phyloP scores from a whole-genome alignment of 768 basidiomycete genomes.

The Boletales sp. region DNA sequence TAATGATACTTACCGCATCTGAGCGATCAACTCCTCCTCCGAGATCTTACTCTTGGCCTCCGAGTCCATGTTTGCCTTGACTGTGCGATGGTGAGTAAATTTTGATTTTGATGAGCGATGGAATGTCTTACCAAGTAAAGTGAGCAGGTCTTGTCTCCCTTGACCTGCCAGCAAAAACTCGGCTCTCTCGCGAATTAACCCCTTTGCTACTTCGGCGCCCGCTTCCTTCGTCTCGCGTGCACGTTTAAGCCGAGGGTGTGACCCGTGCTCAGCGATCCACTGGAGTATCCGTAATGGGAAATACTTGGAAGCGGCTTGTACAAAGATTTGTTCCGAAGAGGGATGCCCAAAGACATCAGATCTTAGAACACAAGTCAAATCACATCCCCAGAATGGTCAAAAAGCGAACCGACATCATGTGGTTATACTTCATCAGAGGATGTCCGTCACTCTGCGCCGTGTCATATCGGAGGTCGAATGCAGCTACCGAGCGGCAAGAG shows the following conservation, averaged over 20 bases:
- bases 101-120: background rate
- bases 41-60: slow-evolving; percentile 22
- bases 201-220: background rate
- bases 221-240: background rate
- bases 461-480: slow-evolving; percentile 47
- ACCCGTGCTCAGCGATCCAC: slow-evolving; percentile 30
- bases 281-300: slow-evolving; percentile 20
- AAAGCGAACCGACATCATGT: slow-evolving; percentile 9
- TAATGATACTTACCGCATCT: slow-evolving; percentile 11
- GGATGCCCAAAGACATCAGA: slow-evolving; percentile 17
- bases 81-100: slow-evolving; percentile 4
- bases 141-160: slow-evolving; percentile 13
- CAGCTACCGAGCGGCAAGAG: slow-evolving; percentile 33
- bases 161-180: slow-evolving; percentile 2
- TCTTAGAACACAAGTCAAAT: slow-evolving; percentile 1
- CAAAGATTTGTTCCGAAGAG: slow-evolving; percentile 13
- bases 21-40: background rate
- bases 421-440: slow-evolving; percentile 12
- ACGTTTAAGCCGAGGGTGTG: slow-evolving; percentile 12
- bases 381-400: background rate
- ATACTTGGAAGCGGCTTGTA: slow-evolving; percentile 1
- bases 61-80: slow-evolving; percentile 27
- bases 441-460: slow-evolving; percentile 7
- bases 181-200: slow-evolving; percentile 7
- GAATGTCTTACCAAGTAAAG: slow-evolving; percentile 36